These are phyloP conservation scores for Colletotrichum graminicola DNA, from an alignment of 2,329 filamentous ascomycete genomes.

Conservation along the genomic window DNA sequence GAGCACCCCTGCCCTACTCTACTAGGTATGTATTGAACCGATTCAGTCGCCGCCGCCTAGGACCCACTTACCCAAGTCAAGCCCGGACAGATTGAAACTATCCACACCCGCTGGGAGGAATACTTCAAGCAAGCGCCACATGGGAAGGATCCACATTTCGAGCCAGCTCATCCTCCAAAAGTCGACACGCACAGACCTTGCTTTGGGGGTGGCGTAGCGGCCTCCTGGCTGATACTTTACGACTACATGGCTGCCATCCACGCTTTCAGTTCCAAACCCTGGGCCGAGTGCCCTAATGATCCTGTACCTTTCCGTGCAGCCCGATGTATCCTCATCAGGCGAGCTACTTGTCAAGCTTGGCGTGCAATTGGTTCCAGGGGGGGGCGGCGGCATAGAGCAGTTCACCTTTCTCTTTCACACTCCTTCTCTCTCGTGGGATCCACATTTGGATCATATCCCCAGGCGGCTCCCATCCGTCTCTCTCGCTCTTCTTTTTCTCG, in stretches of 20 bases:
- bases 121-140: slow-evolving; percentile 36
- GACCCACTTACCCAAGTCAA: slow-evolving; percentile 18
- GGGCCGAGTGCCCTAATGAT: not conserved
- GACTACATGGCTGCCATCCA: slow-evolving; percentile 13
- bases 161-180: slow-evolving; percentile 27
- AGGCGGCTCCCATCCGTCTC: slow-evolving; percentile 40
- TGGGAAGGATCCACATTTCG: slow-evolving; percentile 23
- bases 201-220: slow-evolving; percentile 7
- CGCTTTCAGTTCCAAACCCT: not conserved
- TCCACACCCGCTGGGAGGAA: slow-evolving; percentile 23
- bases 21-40: slow-evolving; percentile 7
- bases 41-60: slow-evolving; percentile 27
- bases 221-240: slow-evolving; percentile 16
- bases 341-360: slow-evolving; percentile 36
- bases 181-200: slow-evolving; percentile 31
- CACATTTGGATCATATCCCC: slow-evolving; percentile 24
- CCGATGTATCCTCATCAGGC: slow-evolving; percentile 13
- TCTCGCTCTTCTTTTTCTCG: slow-evolving; percentile 19
- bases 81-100: slow-evolving; percentile 33
- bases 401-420: slow-evolving; percentile 20
- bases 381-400: slow-evolving; percentile 30
- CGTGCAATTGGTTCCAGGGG: slow-evolving; percentile 29
- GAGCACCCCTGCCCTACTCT: slow-evolving; percentile 2
- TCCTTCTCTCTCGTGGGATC: not conserved
- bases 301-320: slow-evolving; percentile 9